Evolutionary conservation across 2,329 filamentous ascomycete species (phyloP), one percentile per base, ranked within the genome.

Genomic region (Ceratocystis cacaofunesta): DNA sequence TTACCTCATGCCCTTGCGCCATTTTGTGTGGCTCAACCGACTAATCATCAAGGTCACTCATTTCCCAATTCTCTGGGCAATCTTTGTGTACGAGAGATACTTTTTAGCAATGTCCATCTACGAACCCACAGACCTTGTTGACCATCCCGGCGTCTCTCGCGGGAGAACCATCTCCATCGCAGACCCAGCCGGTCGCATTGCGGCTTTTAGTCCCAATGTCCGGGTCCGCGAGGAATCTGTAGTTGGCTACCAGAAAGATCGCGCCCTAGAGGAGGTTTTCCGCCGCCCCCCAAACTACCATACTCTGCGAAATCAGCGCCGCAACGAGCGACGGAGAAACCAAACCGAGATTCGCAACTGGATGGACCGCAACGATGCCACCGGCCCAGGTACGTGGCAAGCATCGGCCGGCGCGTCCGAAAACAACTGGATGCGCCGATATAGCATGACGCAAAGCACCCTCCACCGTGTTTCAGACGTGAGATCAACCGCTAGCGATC

Each of bases 1-100:
- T 68, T 95, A 88, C 72, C 78, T 85, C 70, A 85, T 96, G 77
- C 85, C 91, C 0, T 85, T 96, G 70, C 84, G 84, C 50, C 82
- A 85, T 61, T 97, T 94, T 71, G 86, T 97, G 69, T 86, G 85
- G 72, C 77, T 95, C 68, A 97, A 97, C 73, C 84, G 92, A n/a
- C 87, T 84, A 0, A 84, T 95, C 68, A 96, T 97, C 78, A 96
- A 96, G 72, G 75, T 87, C 52, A 96, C 91, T 0, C 92, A 97
- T 74, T 87, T 94, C 68, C 92, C 92, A 0, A 82, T 97, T 1
- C 76, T 97, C 0, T 91, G 95, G 72, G 80, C 83, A 66, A 95
- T 97, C 65, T 97, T 89, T 71, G 70, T 88, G 22, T 97, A 97
- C 73, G 92, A 97, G 75, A 88, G 86, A 67, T 80, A 88, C 46